These are phyloP conservation scores for Aspergillus sergii DNA, from an alignment of 2,329 filamentous ascomycete species.

Conservation along the genomic window DNA sequence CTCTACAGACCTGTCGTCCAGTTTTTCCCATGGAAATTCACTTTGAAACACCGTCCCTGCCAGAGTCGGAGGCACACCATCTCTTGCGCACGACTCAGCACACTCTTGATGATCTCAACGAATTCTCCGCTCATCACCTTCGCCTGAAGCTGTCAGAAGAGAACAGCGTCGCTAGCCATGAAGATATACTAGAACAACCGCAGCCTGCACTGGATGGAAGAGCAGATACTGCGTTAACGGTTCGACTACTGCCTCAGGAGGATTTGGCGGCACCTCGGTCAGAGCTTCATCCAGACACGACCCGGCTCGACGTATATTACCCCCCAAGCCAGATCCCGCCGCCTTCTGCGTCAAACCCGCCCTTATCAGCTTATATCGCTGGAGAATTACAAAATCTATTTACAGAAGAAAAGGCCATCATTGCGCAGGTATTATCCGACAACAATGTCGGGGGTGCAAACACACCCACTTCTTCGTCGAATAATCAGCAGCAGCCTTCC, in stretches of 20 bases:
- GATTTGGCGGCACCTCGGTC: constrained; percentile 56
- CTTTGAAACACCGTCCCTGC: constrained; percentile 69
- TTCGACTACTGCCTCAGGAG: constrained; percentile 66
- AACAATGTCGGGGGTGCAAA: constrained; percentile 42
- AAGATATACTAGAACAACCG: constrained; percentile 12
- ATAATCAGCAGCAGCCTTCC: constrained; percentile 32
- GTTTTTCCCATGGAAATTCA: constrained; percentile 85
- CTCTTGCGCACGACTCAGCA: constrained; percentile 81
- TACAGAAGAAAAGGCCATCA: constrained; percentile 82
- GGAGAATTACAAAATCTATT: constrained; percentile 77
- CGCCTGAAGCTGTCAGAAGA: constrained; percentile 64
- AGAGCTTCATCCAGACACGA: constrained; percentile 67
- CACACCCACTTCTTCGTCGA: constrained; percentile 25
- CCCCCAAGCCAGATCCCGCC: constrained; percentile 68
- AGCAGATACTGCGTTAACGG: constrained; percentile 63
- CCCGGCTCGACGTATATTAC: constrained; percentile 77
- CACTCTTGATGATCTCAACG: constrained; percentile 81
- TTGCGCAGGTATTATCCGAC: constrained; percentile 71
- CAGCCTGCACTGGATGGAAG: constrained; percentile 22
- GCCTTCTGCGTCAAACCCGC: constrained; percentile 68
- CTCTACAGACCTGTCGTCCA: constrained; percentile 74
- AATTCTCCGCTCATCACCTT: constrained; percentile 82
- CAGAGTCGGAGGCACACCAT: constrained; percentile 68
- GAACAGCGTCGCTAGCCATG: constrained; percentile 6
- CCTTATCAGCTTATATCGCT: constrained; percentile 76